These are phyloP conservation scores for Neckera pumila DNA, from an alignment of 225 moss, liverwort and hornwort species.

Conservation along the genomic window DNA sequence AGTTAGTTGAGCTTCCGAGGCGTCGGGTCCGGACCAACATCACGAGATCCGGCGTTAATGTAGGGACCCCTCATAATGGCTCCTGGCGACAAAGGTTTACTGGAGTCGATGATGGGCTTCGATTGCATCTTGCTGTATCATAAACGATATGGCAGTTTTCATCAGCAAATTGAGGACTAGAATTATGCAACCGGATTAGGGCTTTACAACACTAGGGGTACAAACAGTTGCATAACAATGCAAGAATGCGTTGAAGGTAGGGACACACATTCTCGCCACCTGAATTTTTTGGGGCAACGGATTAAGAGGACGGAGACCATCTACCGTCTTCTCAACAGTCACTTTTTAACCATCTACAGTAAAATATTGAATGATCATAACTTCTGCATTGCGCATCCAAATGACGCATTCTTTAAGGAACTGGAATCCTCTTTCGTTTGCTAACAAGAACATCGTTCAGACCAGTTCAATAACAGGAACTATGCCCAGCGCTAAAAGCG, in stretches of 20 bases:
- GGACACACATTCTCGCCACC: not conserved
- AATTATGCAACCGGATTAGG: not conserved
- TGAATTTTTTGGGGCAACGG: not conserved
- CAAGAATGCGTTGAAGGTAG: not conserved
- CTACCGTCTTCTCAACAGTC: not conserved
- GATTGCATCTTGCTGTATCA: conserved; percentile 39
- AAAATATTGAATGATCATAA: not conserved
- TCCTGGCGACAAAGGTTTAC: conserved; percentile 77
- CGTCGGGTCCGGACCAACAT: conserved; percentile 75
- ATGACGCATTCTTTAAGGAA: not conserved
- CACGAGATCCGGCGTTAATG: conserved; percentile 78
- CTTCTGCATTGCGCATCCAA: not conserved
- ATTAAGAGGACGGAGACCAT: not conserved
- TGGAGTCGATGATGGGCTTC: conserved; percentile 74
- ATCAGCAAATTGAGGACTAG: not conserved
- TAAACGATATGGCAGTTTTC: not conserved
- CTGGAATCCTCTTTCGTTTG: not conserved
- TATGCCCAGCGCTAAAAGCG: not conserved
- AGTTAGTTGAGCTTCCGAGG: conserved; percentile 15
- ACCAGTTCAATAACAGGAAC: not conserved
- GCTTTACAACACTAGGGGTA: not conserved
- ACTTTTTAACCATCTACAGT: not conserved
- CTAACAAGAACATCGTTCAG: not conserved
- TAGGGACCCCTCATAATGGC: conserved; percentile 91
- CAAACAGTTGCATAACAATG: not conserved